These are phyloP conservation scores for Lanmaoa rubissima DNA, from an alignment of 768 basidiomycete genomes.

Conservation along the genomic window DNA sequence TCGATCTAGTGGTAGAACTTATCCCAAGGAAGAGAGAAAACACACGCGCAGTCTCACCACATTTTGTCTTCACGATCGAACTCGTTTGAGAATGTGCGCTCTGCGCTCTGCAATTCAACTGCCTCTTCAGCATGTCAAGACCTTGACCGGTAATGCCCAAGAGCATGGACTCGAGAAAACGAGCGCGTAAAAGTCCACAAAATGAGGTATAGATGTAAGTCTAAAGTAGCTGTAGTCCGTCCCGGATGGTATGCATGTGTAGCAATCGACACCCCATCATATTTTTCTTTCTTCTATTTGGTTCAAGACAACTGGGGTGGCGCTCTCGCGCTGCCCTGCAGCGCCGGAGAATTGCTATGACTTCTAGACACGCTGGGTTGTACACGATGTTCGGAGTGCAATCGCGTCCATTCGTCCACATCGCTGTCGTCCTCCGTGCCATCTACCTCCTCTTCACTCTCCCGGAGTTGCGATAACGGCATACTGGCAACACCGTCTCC, in stretches of 20 bases:
- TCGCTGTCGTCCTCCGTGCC: slow-evolving; percentile 46
- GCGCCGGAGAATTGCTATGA: slow-evolving; percentile 51
- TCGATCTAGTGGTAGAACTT: background rate
- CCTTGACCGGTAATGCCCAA: slow-evolving; percentile 11
- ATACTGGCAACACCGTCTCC: slow-evolving; percentile 29
- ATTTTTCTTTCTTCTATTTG: background rate
- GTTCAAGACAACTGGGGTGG: slow-evolving; percentile 22
- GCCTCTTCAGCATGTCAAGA: background rate
- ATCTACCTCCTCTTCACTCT: slow-evolving; percentile 59
- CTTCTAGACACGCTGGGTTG: slow-evolving; percentile 45
- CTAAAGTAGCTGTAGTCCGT: slow-evolving; percentile 31
- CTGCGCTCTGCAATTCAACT: too few species aligned
- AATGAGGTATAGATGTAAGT: slow-evolving; percentile 23
- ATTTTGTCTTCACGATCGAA: background rate
- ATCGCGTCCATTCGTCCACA: slow-evolving; percentile 43
- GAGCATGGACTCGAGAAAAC: background rate
- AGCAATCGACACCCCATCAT: background rate
- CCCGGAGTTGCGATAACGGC: slow-evolving; percentile 61
- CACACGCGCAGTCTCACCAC: too few species aligned
- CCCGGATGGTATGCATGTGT: slow-evolving; percentile 16
- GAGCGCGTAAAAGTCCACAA: slow-evolving; percentile 12
- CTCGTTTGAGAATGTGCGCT: background rate
- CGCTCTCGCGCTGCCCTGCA: slow-evolving; percentile 28
- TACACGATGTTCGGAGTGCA: slow-evolving; percentile 29
- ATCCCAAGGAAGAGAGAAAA: background rate